A percentile compares a stretch with the other conserved stretches of the same genome.
These are phyloP conservation scores for Polytrichum commune DNA, from an alignment of 225 moss, liverwort and hornwort genomes.

Conservation along the genomic window DNA sequence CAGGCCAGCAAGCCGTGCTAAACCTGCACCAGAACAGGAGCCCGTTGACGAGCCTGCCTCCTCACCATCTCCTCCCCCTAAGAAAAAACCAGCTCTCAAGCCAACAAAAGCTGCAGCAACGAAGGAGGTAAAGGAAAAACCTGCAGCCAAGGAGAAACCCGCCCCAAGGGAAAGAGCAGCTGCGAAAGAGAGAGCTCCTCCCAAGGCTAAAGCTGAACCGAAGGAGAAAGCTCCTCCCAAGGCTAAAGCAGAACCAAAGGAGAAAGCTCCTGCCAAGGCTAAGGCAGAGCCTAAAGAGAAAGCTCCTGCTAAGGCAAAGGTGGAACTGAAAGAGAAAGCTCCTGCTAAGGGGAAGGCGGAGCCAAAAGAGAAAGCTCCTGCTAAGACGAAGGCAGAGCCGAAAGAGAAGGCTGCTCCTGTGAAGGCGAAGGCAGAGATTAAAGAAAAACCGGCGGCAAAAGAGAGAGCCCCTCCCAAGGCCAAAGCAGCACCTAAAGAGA, in stretches of 20 bases:
- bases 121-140: slow-evolving; percentile 20
- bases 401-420: slow-evolving; percentile 15
- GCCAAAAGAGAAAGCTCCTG: slow-evolving; percentile 2
- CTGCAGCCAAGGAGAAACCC: slow-evolving; percentile 17
- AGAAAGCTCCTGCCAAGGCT: slow-evolving; percentile 20
- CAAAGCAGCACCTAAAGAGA: slow-evolving; percentile 15
- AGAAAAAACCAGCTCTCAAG: slow-evolving; percentile 23
- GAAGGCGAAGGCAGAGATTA: slow-evolving; percentile 12
- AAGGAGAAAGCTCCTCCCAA: slow-evolving; percentile 13
- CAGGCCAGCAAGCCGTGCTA: slow-evolving; percentile 24
- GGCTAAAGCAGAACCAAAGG: slow-evolving; percentile 19
- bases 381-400: not conserved
- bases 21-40: slow-evolving; percentile 9
- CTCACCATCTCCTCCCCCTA: not conserved
- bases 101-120: too few species aligned
- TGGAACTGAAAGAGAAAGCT: slow-evolving; percentile 10
- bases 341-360: slow-evolving; percentile 7
- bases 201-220: slow-evolving; percentile 5
- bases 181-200: slow-evolving; percentile 8
- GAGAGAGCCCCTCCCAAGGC: slow-evolving; percentile 21
- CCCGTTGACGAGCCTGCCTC: not conserved
- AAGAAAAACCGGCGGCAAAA: slow-evolving; percentile 10
- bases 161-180: slow-evolving; percentile 15
- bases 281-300: slow-evolving; percentile 17
- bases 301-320: slow-evolving; percentile 13